Percentiles rank a stretch among this genome's conserved stretches.
Conservation (phyloP, 202 grass and related monocot genomes). For the Panicum hallii region DNA sequence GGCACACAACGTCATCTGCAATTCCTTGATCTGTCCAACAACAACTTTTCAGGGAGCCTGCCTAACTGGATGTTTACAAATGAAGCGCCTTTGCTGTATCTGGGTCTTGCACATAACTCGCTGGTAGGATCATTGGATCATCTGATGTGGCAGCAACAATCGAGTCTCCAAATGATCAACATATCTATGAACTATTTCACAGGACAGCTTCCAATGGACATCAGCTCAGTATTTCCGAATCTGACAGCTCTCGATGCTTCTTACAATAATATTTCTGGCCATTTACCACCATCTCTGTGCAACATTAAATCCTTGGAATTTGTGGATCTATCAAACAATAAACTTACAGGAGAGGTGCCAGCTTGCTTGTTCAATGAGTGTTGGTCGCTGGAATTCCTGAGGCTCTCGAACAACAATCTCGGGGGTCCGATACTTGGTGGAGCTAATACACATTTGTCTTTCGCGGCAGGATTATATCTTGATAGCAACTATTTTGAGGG, state of each 20-base stretch:
- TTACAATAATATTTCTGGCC: constrained; percentile 16
- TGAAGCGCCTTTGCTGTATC: accelerated
- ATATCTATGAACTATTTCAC: constrained; percentile 10
- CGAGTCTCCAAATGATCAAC: background rate
- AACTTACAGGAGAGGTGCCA: constrained; percentile 37
- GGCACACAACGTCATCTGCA: constrained; percentile 12
- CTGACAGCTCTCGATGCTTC: constrained; percentile 30
- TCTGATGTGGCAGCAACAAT: background rate
- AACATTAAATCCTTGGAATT: background rate
- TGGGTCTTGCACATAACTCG: constrained; percentile 39
- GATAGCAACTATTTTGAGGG: constrained; percentile 37
- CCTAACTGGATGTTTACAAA: constrained; percentile 30
- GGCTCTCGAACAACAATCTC: constrained; percentile 26
- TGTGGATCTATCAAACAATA: constrained; percentile 46
- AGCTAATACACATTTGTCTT: background rate
- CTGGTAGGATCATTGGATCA: constrained; percentile 27
- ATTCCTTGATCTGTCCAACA: constrained; percentile 44
- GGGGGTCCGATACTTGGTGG: constrained; percentile 2
- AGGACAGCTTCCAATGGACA: constrained; percentile 19
- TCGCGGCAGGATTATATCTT: background rate
- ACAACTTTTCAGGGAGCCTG: constrained; percentile 24
- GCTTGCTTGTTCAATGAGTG: constrained; percentile 29
- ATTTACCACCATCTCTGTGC: constrained; percentile 28
- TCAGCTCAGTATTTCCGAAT: constrained; percentile 31
- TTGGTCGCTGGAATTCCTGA: accelerated